Evolutionary conservation across 1,284 basidiomycete species (phyloP).

Genomic region (Naganishia sp.): DNA sequence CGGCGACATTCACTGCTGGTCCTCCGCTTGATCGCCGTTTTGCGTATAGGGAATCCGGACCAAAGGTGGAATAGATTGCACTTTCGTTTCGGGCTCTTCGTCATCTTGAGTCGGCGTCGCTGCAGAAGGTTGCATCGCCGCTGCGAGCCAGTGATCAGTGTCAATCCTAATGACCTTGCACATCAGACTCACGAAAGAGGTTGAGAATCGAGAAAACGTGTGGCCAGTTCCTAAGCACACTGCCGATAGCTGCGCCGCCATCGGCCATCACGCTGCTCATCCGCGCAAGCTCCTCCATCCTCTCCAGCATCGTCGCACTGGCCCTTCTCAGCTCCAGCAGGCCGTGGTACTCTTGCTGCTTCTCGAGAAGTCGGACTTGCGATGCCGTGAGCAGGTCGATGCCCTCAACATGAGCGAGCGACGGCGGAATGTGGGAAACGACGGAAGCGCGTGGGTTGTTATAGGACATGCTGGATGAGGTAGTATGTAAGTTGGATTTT

Average conservation of each 20-base stretch:
- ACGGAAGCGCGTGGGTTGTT: constrained; percentile 12
- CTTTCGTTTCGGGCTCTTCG: constrained; percentile 15
- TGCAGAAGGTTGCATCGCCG: constrained; percentile 7
- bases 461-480: constrained; percentile 4
- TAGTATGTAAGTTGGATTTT: not conserved
- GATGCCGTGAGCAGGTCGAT: constrained; percentile 42
- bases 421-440: constrained; percentile 19
- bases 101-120: constrained; percentile 1
- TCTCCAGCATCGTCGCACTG: constrained; percentile 42
- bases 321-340: constrained; percentile 50
- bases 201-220: constrained; percentile 52
- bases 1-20: not conserved
- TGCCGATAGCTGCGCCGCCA: constrained; percentile 52
- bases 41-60: constrained; percentile 23
- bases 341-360: constrained; percentile 53
- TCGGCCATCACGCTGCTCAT: constrained; percentile 55
- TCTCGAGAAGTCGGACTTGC: constrained; percentile 47
- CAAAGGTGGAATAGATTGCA: constrained; percentile 14
- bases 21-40: constrained; percentile 9
- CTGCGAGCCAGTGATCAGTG: not conserved
- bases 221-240: constrained; percentile 51
- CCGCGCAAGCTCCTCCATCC: constrained; percentile 49
- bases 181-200: constrained; percentile 37
- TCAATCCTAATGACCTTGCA: not conserved
- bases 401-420: constrained; percentile 22